phyloP scores from a whole-genome alignment of 2,329 filamentous ascomycete species.

The Lasiodiplodia hormozganensis region DNA sequence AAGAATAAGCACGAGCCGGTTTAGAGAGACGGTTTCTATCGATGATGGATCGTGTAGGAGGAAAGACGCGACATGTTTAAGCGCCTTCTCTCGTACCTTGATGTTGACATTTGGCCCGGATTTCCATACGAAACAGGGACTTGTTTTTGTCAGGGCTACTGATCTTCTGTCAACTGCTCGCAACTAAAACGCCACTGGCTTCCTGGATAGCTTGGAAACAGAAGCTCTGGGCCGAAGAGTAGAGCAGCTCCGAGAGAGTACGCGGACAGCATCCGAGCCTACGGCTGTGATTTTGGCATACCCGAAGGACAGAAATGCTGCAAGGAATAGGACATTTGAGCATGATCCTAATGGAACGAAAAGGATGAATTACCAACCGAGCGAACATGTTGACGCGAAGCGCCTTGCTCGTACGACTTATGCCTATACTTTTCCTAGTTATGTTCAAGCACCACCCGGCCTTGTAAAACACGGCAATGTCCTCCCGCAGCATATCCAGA shows the following conservation, averaged over 20 bases:
- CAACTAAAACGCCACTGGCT: background rate
- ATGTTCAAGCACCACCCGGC: background rate
- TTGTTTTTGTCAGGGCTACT: background rate
- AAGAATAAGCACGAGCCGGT: constrained; percentile 32
- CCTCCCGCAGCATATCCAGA: background rate
- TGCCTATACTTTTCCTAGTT: background rate
- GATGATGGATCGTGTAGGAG: background rate
- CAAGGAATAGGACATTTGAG: background rate
- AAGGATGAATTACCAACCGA: background rate
- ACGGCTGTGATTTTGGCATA: background rate
- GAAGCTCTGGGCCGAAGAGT: background rate
- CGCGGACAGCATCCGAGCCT: background rate
- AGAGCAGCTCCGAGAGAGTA: background rate
- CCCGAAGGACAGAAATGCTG: background rate
- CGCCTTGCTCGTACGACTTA: background rate
- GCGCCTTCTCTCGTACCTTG: background rate
- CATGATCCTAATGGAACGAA: background rate
- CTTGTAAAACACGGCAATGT: background rate
- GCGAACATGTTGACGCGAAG: background rate
- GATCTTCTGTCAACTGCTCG: background rate
- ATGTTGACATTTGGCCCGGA: background rate
- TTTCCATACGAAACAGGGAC: no score
- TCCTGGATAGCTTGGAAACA: background rate
- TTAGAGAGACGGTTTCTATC: background rate
- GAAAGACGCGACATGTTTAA: background rate